A percentile compares a stretch with the other conserved stretches of the same genome.
phyloP scores from a whole-genome alignment of 2,329 filamentous ascomycete species.

The Aspergillus versicolor region DNA sequence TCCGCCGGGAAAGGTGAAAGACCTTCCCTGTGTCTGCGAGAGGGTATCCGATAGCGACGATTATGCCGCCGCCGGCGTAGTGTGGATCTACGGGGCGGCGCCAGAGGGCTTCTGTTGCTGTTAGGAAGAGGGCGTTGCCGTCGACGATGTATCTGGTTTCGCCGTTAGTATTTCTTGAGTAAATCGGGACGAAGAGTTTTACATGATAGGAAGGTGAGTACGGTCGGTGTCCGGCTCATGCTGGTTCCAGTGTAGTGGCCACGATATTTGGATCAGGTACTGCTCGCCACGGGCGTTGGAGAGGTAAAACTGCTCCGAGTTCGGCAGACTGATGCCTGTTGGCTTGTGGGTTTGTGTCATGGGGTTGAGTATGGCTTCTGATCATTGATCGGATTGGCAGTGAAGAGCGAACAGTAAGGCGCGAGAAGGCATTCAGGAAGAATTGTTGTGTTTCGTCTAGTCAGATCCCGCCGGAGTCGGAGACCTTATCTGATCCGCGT shows the following conservation, averaged over 20 bases:
- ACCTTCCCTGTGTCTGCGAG: slow-evolving; percentile 10
- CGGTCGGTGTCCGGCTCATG: slow-evolving; percentile 1
- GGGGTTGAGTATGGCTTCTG: not conserved
- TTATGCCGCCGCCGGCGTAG: slow-evolving; percentile 16
- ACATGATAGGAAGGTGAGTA: slow-evolving; percentile 1
- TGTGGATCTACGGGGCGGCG: slow-evolving; percentile 17
- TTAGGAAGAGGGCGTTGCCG: slow-evolving; percentile 24
- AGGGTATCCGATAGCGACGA: slow-evolving; percentile 25
- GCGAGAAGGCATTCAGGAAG: too few relatives aligned
- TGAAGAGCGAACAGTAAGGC: not conserved
- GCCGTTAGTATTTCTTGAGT: not conserved
- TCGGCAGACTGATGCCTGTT: slow-evolving; percentile 1
- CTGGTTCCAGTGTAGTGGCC: slow-evolving; percentile 19
- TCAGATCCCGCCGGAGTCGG: too few relatives aligned
- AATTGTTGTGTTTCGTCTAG: too few relatives aligned
- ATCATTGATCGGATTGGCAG: not conserved
- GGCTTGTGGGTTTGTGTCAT: slow-evolving; percentile 6
- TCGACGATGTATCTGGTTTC: slow-evolving; percentile 27
- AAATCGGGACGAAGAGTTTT: not conserved
- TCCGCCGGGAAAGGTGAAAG: not conserved
- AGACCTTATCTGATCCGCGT: too few relatives aligned
- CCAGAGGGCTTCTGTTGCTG: slow-evolving; percentile 23
- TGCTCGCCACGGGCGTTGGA: slow-evolving; percentile 13
- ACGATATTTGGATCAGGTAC: slow-evolving; percentile 23
- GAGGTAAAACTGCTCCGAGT: slow-evolving; percentile 22